Base-by-base conservation (phyloP, 192 early-diverging fungal genomes). In the Rhizoclosmatium globosum region DNA sequence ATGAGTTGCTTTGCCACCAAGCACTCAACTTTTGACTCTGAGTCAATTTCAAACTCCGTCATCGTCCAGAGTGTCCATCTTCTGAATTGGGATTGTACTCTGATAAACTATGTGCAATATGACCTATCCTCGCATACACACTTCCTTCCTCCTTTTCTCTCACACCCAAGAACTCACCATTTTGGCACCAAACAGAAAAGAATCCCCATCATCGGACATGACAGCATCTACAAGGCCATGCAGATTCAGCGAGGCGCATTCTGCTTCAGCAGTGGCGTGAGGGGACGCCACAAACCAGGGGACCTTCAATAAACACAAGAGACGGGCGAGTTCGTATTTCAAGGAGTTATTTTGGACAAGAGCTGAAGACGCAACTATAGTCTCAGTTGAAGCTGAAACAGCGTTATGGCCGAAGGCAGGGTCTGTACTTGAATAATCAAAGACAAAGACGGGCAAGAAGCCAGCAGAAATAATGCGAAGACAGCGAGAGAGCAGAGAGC, bases 181-280 rank as follows among this genome's bases (percentile, higher is more conserved):
- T 17, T 39, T 7, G 0, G 76, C 83, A 43, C 83, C 83, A 76
- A 85, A 85, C 0, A 85, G 56, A n/a, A 85, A 81, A 1, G 76
- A 64, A 41, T 85, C 83, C 4, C 74, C 71, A 56, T 85, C 82
- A 7, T 64, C 73, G 15, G 83, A 83, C 17, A 85, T 59, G 11
- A 85, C 65, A 2, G 80, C 57, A 70, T 83, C 77, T 1, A 76
- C 82, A 56, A 60, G 64, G 1, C 71, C 79, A 23, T 71, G 69
- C 38, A 64, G 15, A 41, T 68, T 57, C 0, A 85, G 19, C 15
- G 62, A 50, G 1, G 83, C 83, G 45, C 83, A 85, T 44, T 85
- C 83, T 11, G 83, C 83, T 44, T 83, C 83, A 2, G 83, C 83
- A 9, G 4, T 39, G 21, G 21, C 61, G 61, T 21, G 11, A 39